These are phyloP conservation scores for Penicillium sp. DNA, from an alignment of 2,329 filamentous ascomycete genomes.

Conservation along the genomic window DNA sequence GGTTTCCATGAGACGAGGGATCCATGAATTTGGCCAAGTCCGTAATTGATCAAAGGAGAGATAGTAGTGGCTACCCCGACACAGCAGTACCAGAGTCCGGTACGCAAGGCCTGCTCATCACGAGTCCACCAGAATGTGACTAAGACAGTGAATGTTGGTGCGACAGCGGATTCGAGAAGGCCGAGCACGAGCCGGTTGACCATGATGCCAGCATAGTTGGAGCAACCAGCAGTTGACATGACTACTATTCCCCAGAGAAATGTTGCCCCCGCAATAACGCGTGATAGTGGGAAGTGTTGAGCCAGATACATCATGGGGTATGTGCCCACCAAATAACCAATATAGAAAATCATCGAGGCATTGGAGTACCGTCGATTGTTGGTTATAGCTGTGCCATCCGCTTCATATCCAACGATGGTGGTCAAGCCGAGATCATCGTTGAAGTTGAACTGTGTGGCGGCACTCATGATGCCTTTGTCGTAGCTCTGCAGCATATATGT, in stretches of 20 bases:
- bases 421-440: neutral
- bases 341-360: constrained; percentile 4
- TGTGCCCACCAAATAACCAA: constrained; percentile 2
- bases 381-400: neutral
- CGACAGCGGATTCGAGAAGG: constrained; percentile 1
- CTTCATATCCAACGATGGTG: neutral
- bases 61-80: constrained; percentile 3
- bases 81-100: constrained; percentile 4
- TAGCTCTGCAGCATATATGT: constrained; percentile 3
- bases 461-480: constrained; percentile 4
- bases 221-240: constrained; percentile 1
- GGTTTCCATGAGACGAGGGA: neutral
- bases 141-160: constrained; percentile 1
- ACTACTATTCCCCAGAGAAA: constrained; percentile 2
- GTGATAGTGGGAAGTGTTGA: neutral
- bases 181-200: neutral
- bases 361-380: neutral
- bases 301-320: constrained; percentile 4
- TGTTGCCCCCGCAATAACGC: neutral
- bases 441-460: constrained; percentile 1
- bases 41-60: neutral
- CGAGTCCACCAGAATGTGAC: constrained; percentile 7
- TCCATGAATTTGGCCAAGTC: neutral
- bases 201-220: constrained; percentile 2
- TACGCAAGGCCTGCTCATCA: constrained; percentile 3